Conservation (phyloP, 2,329 filamentous ascomycete genomes). For the Fusarium multiceps region DNA sequence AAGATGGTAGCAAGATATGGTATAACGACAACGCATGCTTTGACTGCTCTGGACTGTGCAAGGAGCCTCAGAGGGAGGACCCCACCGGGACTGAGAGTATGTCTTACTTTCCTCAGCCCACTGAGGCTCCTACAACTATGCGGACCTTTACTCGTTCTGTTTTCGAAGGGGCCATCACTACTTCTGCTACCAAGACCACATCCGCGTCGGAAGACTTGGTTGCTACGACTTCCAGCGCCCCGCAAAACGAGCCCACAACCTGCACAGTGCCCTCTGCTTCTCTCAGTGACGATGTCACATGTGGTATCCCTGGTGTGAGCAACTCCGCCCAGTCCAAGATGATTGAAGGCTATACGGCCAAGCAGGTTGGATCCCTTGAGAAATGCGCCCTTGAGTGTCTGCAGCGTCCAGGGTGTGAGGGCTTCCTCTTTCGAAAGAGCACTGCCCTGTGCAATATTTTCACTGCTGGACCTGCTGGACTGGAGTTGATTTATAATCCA, state of each 20-base stretch:
- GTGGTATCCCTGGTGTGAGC: conserved; percentile 28
- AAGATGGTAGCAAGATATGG: not conserved
- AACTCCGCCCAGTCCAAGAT: conserved; percentile 27
- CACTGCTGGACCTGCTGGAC: conserved; percentile 2
- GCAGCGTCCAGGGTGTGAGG: conserved; percentile 19
- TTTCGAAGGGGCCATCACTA: not conserved
- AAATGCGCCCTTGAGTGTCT: conserved; percentile 33
- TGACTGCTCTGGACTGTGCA: conserved; percentile 25
- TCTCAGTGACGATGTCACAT: conserved; percentile 26
- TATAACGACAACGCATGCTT: conserved; percentile 35
- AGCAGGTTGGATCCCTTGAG: conserved; percentile 27
- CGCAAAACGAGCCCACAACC: conserved; percentile 8
- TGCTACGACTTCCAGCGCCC: not conserved
- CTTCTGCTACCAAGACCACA: not conserved
- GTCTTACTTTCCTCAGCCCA: conserved; percentile 1
- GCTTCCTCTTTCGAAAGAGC: conserved; percentile 28
- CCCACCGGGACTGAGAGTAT: not conserved
- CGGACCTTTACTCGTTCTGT: conserved; percentile 23
- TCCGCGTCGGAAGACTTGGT: not conserved
- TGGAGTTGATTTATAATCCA: conserved; percentile 27
- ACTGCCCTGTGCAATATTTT: conserved; percentile 27
- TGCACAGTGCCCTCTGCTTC: conserved; percentile 22
- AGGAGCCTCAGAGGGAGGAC: not conserved
- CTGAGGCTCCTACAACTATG: conserved; percentile 13
- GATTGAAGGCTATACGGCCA: conserved; percentile 22